These are phyloP conservation scores for Hypoxylon crocopeplum DNA, from an alignment of 495 filamentous ascomycete species.

Conservation along the genomic window DNA sequence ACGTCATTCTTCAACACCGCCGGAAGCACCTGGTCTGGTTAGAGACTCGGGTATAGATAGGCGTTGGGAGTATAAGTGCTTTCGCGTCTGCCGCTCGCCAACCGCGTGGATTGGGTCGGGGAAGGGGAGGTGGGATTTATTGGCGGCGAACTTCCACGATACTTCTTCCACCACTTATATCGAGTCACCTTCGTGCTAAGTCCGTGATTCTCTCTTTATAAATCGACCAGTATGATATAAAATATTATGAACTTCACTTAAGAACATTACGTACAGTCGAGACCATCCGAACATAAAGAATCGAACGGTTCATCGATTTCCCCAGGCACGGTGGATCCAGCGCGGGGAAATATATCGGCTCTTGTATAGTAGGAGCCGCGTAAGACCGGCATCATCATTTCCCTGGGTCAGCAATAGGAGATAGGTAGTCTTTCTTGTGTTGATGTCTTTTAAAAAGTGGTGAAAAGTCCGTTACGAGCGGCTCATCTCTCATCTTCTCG, in stretches of 20 bases:
- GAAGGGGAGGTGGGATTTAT: too few relatives aligned
- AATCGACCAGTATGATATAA: too few relatives aligned
- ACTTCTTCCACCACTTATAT: too few relatives aligned
- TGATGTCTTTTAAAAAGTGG: slow-evolving; percentile 17
- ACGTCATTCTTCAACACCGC: slow-evolving; percentile 31
- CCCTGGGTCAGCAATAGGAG: not conserved
- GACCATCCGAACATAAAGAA: slow-evolving; percentile 11
- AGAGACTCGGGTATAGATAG: too few relatives aligned
- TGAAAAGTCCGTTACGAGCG: slow-evolving; percentile 19
- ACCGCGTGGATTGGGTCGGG: too few relatives aligned
- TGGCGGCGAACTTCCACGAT: too few relatives aligned
- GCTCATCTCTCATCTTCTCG: slow-evolving; percentile 25
- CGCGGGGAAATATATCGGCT: slow-evolving; percentile 40
- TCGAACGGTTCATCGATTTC: slow-evolving; percentile 25
- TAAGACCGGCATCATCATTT: slow-evolving; percentile 20
- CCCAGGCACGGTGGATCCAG: slow-evolving; percentile 9
- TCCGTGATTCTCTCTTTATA: too few relatives aligned
- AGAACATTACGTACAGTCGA: not conserved
- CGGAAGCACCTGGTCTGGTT: too few relatives aligned
- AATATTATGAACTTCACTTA: too few relatives aligned
- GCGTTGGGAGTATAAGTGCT: too few relatives aligned
- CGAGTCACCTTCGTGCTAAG: too few relatives aligned
- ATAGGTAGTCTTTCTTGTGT: not conserved
- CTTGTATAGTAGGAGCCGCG: slow-evolving; percentile 12
- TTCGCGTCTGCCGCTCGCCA: not conserved